Evolutionary conservation across 176 grass and related monocot species (phyloP), one percentile per base, ranked within the genome.

Genomic region (Miscanthus lutarioriparius): DNA sequence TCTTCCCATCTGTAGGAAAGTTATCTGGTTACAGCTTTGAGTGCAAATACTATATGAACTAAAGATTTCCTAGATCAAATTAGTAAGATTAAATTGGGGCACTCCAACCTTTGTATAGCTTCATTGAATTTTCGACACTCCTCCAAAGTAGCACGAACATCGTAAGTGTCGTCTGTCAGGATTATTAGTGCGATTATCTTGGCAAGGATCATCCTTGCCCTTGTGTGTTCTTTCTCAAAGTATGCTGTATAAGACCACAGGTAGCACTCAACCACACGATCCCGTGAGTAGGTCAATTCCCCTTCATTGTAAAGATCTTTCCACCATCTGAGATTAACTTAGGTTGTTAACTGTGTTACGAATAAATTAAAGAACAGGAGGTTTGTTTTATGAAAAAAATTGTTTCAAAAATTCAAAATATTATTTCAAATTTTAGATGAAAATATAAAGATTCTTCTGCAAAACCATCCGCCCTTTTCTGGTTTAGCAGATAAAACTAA

Each of bases 191-290:
- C 58, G 4, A 87, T 71, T 26, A 68, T 69, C 74, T 91, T 91
- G 7, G 89, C 69, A 51, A 76, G 80, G 35, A 91, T 91, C 39
- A 80, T 91, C 17, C 89, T 82, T 51, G 83, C 70, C 8, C 51
- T 56, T 2, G 80, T 74, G 39, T 73, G 83, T 19, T 87, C 79
- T 48, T 86, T 59, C 53, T 91, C 89, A 41, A 67, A 84, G 75
- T 77, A 86, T 20, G 70, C 72, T 9, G 72, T 80, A 27, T 82
- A 82, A 15, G 79, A 27, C 84, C 77, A 83, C 25, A 90, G 56
- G 80, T 87, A 90, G 69, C 72, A 70, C 47, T 90, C 88, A 22
- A 79, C 64, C 25, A 87, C 61, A 65, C 85, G 89, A 61, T 91
- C 84, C 27, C 85, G 25, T 0, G 89, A 75, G 65, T 87, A 87